These are phyloP conservation scores for Populus simonii DNA, from an alignment of 345 rosid species.

Conservation along the genomic window DNA sequence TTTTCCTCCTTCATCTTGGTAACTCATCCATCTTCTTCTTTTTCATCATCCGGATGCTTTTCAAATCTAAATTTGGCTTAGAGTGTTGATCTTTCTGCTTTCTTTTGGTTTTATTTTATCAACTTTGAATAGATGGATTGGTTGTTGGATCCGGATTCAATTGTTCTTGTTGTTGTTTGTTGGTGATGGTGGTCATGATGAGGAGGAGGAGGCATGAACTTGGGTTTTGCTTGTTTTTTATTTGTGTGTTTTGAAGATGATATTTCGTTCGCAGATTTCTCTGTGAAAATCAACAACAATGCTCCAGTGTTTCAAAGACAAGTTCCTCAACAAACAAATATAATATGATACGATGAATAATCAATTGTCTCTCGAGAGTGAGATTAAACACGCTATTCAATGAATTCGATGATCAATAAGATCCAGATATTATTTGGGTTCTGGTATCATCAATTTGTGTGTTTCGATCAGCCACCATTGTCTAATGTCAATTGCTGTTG, in stretches of 20 bases:
- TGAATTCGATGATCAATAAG: background rate
- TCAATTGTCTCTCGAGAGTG: background rate
- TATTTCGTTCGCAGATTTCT: background rate
- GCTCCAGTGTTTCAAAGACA: background rate
- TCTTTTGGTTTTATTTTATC: background rate
- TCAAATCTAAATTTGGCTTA: background rate
- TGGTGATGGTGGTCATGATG: background rate
- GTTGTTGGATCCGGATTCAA: slow-evolving; percentile 7
- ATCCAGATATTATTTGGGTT: background rate
- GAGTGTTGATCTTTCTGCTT: background rate
- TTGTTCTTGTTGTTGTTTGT: background rate
- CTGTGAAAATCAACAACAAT: background rate
- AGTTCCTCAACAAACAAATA: background rate
- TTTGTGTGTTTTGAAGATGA: background rate
- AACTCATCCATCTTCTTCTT: background rate
- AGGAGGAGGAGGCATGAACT: background rate
- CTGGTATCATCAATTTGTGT: background rate
- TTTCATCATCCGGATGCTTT: background rate
- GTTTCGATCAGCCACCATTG: background rate
- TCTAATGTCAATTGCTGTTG: background rate
- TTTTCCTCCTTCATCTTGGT: background rate
- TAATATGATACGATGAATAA: background rate
- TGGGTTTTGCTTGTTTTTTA: background rate
- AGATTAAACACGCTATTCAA: background rate
- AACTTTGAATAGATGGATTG: background rate